Evolutionary conservation across 2,329 filamentous ascomycete genomes (phyloP).

Genomic region (Magnaporthales sp.): DNA sequence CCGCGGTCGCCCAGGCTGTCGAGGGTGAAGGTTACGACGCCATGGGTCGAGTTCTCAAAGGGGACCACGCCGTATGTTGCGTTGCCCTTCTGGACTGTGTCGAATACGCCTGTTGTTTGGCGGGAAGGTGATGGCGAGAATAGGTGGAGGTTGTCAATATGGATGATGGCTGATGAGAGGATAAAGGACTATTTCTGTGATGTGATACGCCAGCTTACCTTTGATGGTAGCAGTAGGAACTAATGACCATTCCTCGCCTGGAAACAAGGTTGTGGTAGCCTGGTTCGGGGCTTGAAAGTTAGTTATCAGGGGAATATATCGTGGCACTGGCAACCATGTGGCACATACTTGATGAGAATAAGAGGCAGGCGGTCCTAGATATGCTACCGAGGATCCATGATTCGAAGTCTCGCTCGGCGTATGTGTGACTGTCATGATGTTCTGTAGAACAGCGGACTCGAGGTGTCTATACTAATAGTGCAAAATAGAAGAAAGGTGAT

Average conservation of each 20-base stretch:
- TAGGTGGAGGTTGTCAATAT: neutral
- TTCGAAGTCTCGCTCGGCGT: neutral
- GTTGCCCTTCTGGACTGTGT: slow-evolving; percentile 58
- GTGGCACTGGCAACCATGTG: neutral
- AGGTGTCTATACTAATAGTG: neutral
- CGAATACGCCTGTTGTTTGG: slow-evolving; percentile 59
- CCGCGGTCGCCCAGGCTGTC: slow-evolving; percentile 77
- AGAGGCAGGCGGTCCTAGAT: slow-evolving; percentile 17
- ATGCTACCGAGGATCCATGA: slow-evolving; percentile 12
- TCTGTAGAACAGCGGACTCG: neutral
- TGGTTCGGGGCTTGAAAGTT: slow-evolving; percentile 8
- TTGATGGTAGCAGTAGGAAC: slow-evolving; percentile 43
- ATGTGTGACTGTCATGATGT: neutral
- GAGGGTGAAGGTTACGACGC: slow-evolving; percentile 81
- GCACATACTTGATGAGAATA: slow-evolving; percentile 19
- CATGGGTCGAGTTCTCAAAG: slow-evolving; percentile 94
- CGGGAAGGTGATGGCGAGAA: neutral
- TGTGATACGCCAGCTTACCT: slow-evolving; percentile 16
- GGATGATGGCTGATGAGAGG: neutral
- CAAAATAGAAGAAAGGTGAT: neutral
- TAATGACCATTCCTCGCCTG: slow-evolving; percentile 36
- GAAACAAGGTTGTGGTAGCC: slow-evolving; percentile 32
- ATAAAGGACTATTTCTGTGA: neutral
- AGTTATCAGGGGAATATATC: neutral
- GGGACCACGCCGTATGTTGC: slow-evolving; percentile 75